phyloP scores from a whole-genome alignment of 2,329 filamentous ascomycete genomes.

The Camptophora hylomeconis region DNA sequence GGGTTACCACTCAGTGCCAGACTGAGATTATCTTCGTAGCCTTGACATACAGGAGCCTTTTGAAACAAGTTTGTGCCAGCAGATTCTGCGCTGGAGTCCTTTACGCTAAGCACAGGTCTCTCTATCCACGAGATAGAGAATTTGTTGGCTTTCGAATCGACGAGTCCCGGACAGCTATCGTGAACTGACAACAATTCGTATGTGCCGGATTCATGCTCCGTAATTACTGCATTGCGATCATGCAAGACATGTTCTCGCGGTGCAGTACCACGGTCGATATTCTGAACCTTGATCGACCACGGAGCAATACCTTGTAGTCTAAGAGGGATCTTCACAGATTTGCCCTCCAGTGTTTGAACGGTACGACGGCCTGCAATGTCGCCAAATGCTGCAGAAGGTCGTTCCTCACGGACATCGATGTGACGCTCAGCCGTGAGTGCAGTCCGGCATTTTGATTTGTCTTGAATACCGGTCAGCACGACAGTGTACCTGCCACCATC shows the following conservation, averaged over 20 bases:
- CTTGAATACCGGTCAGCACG: slow-evolving; percentile 72
- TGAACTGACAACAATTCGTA: slow-evolving; percentile 69
- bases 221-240: slow-evolving; percentile 55
- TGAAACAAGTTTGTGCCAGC: slow-evolving; percentile 44
- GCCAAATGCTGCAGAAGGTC: slow-evolving; percentile 76
- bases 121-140: slow-evolving; percentile 82
- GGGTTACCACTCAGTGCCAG: slow-evolving; percentile 66
- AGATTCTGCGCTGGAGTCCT: slow-evolving; percentile 50
- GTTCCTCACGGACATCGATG: slow-evolving; percentile 76
- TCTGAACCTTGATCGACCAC: slow-evolving; percentile 62
- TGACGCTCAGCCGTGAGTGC: slow-evolving; percentile 73
- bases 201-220: slow-evolving; percentile 53
- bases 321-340: slow-evolving; percentile 61
- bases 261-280: slow-evolving; percentile 37
- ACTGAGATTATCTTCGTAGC: slow-evolving; percentile 81
- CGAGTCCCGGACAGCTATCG: slow-evolving; percentile 72
- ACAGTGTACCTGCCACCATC: slow-evolving; percentile 85
- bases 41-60: slow-evolving; percentile 82
- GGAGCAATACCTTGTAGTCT: slow-evolving; percentile 75
- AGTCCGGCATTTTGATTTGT: slow-evolving; percentile 74
- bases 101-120: slow-evolving; percentile 57
- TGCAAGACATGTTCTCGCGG: slow-evolving; percentile 36
- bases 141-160: slow-evolving; percentile 58
- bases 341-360: slow-evolving; percentile 64
- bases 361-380: slow-evolving; percentile 66